phyloP scores from a whole-genome alignment of 805 yeast species.

The Myxozyma lipomycoides region DNA sequence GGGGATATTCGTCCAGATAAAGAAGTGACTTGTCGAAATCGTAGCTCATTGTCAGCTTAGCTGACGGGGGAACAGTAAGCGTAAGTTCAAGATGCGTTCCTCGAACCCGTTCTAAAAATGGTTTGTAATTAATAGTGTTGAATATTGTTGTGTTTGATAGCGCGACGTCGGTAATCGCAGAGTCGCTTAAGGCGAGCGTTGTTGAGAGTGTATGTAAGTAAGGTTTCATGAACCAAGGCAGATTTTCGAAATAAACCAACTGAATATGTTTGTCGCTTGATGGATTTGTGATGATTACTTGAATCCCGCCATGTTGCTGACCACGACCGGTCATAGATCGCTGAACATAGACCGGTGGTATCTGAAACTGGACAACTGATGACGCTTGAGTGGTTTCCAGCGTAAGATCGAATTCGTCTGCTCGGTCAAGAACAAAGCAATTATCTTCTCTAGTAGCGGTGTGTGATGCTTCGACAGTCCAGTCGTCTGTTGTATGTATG shows the following conservation, averaged over 20 bases:
- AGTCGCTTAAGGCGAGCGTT: slow-evolving; percentile 29
- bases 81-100: slow-evolving; percentile 79
- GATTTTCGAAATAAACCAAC: slow-evolving; percentile 67
- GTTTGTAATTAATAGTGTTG: slow-evolving; percentile 56
- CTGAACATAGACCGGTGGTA: slow-evolving; percentile 68
- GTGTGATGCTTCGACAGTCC: slow-evolving; percentile 4
- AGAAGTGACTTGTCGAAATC: slow-evolving; percentile 84
- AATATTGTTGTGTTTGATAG: slow-evolving; percentile 36
- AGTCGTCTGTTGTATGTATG: slow-evolving; percentile 10
- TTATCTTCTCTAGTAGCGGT: background rate
- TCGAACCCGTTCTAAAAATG: slow-evolving; percentile 73
- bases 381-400: slow-evolving; percentile 45
- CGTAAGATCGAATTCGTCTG: slow-evolving; percentile 13
- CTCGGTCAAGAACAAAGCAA: background rate
- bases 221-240: slow-evolving; percentile 90
- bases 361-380: slow-evolving; percentile 39
- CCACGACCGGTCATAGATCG: slow-evolving; percentile 90
- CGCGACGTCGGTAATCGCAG: background rate
- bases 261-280: slow-evolving; percentile 43
- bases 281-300: slow-evolving; percentile 74
- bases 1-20: slow-evolving; percentile 90
- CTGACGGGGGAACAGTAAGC: slow-evolving; percentile 56
- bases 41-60: slow-evolving; percentile 43
- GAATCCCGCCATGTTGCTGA: slow-evolving; percentile 84
- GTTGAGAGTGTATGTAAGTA: slow-evolving; percentile 64